phyloP scores from a whole-genome alignment of 1,284 basidiomycete species.

The Apiotrichum akiyoshidainum region DNA sequence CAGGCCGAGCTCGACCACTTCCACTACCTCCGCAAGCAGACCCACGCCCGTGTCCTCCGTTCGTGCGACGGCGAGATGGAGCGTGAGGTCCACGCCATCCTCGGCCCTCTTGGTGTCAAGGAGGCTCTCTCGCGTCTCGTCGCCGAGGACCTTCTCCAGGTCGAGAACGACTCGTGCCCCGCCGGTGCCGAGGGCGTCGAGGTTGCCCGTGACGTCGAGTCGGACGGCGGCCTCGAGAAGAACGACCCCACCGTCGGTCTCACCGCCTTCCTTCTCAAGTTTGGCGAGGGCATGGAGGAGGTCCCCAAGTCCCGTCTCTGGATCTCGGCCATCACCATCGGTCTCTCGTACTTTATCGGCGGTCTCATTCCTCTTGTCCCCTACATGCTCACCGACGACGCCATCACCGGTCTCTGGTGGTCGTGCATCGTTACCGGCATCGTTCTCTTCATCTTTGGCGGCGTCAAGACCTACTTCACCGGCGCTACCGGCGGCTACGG shows the following conservation, averaged over 20 bases:
- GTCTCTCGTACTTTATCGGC: conserved; percentile 70
- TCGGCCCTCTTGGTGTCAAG: conserved; percentile 84
- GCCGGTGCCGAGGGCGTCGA: conserved; percentile 27
- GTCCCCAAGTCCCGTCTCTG: conserved; percentile 67
- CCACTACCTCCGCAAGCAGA: conserved; percentile 71
- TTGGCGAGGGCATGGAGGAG: conserved; percentile 87
- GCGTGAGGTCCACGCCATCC: conserved; percentile 82
- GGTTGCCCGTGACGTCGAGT: conserved; percentile 60
- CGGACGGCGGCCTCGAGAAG: conserved; percentile 57
- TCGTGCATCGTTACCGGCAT: conserved; percentile 66
- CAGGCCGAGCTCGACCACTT: conserved; percentile 95
- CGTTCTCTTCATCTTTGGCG: conserved; percentile 84
- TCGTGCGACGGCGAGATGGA: conserved; percentile 93
- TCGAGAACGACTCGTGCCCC: conserved; percentile 55
- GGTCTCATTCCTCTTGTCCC: conserved; percentile 84
- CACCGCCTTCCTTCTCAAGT: conserved; percentile 87
- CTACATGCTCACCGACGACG: conserved; percentile 74
- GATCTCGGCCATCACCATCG: conserved; percentile 87
- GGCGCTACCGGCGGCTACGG: conserved; percentile 62
- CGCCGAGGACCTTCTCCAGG: conserved; percentile 66
- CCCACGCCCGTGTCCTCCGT: conserved; percentile 74
- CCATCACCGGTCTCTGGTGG: conserved; percentile 49
- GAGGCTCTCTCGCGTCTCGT: conserved; percentile 74
- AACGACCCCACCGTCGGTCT: conserved; percentile 62
- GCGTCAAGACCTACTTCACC: conserved; percentile 82